Evolutionary conservation across 164 flowering plant genomes (phyloP).

Genomic region (Magnolia officinalis): DNA sequence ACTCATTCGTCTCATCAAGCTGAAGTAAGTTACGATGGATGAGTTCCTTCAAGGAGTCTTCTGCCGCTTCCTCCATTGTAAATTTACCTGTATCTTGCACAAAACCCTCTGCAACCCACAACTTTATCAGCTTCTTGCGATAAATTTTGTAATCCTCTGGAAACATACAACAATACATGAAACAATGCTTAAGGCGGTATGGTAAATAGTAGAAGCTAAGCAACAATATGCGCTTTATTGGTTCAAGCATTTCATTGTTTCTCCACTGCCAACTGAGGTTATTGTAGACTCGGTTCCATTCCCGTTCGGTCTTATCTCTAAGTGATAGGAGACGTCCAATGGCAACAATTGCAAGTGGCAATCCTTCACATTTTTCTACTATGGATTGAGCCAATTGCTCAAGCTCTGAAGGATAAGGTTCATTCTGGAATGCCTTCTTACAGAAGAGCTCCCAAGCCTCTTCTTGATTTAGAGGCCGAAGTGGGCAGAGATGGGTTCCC

Average conservation of each 20-base stretch:
- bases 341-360: conserved; percentile 24
- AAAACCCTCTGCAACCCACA: conserved; percentile 29
- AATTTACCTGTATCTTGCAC: background rate
- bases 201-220: conserved; percentile 17
- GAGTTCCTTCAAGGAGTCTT: conserved; percentile 11
- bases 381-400: conserved; percentile 1
- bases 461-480: background rate
- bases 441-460: conserved; percentile 10
- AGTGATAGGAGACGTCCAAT: conserved; percentile 15
- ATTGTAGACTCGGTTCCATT: conserved; percentile 13
- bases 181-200: conserved; percentile 19
- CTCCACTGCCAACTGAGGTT: conserved; percentile 18
- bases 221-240: background rate
- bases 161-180: conserved; percentile 20
- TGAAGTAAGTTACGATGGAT: conserved; percentile 15
- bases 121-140: conserved; percentile 12
- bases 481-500: background rate
- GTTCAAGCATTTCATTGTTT: conserved; percentile 3
- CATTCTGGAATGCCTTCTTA: conserved; percentile 6
- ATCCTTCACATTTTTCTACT: conserved; percentile 21
- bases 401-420: conserved; percentile 2
- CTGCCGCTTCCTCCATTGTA: conserved; percentile 10
- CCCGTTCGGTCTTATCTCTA: background rate
- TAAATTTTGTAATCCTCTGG: conserved; percentile 17
- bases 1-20: background rate